phyloP scores from a whole-genome alignment of 2,329 filamentous ascomycete species.

The Xylariaceae sp. region DNA sequence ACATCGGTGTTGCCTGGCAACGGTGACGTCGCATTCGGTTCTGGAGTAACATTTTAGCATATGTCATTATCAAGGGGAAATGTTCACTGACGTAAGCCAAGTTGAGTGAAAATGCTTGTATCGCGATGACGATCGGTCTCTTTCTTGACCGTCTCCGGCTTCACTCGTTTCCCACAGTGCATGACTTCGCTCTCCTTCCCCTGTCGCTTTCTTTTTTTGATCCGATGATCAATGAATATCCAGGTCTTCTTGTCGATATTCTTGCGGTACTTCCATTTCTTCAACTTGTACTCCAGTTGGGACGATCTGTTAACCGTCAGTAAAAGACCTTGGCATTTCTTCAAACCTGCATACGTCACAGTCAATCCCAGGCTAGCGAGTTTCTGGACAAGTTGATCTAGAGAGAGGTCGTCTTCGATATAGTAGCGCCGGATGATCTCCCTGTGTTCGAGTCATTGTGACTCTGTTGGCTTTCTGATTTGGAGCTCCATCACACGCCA shows the following conservation, averaged over 20 bases:
- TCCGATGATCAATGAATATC: background rate
- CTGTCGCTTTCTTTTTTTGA: conserved; percentile 1
- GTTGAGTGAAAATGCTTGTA: background rate
- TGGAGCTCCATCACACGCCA: no score
- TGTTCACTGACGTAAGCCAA: conserved; percentile 3
- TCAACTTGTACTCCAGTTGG: conserved; percentile 5
- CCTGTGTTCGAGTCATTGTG: conserved; percentile 4
- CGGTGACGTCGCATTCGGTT: background rate
- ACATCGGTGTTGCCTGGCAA: background rate
- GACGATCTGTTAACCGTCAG: background rate
- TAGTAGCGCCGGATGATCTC: conserved; percentile 1
- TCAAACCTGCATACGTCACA: conserved; percentile 2
- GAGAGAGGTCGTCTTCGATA: conserved; percentile 1
- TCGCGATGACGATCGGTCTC: conserved; percentile 6
- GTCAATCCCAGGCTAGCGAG: background rate
- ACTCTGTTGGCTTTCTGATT: conserved; percentile 4
- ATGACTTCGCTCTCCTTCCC: conserved; percentile 9
- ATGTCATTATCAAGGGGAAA: background rate
- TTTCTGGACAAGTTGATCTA: conserved; percentile 1
- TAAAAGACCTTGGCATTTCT: background rate
- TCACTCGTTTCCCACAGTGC: conserved; percentile 2
- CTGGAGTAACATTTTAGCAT: background rate
- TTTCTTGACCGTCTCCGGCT: conserved; percentile 3
- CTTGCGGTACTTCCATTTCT: conserved; percentile 7
- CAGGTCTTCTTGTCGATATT: conserved; percentile 3